Evolutionary conservation across 2,329 filamentous ascomycete species (phyloP).

Genomic region (Phialemoniopsis sp.): DNA sequence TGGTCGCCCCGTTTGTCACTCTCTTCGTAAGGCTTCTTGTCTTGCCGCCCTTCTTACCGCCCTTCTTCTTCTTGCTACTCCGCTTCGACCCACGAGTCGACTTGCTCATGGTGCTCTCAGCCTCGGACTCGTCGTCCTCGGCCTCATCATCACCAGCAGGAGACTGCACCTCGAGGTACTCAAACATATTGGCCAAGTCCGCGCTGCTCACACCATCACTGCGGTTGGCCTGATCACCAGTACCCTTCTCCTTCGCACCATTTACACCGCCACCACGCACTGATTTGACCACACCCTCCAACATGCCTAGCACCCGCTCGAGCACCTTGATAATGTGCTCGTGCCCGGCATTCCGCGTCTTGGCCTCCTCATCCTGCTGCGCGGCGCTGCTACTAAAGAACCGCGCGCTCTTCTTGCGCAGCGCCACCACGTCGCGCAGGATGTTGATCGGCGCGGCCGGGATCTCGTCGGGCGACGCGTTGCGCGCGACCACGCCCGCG

Average conservation of each 20-base stretch:
- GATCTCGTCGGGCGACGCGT: constrained; percentile 15
- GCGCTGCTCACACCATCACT: constrained; percentile 7
- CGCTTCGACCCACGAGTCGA: neutral
- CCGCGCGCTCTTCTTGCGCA: constrained; percentile 18
- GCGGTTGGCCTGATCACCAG: constrained; percentile 1
- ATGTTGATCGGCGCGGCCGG: constrained; percentile 16
- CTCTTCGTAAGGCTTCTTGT: constrained; percentile 7
- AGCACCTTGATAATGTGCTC: constrained; percentile 20
- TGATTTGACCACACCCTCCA: constrained; percentile 13
- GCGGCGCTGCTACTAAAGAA: constrained; percentile 14
- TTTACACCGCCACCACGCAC: neutral
- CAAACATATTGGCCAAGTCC: constrained; percentile 20
- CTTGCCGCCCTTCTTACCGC: constrained; percentile 6
- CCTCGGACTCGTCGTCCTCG: constrained; percentile 5
- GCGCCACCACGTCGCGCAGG: constrained; percentile 17
- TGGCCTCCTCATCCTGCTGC: constrained; percentile 11
- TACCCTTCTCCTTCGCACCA: neutral
- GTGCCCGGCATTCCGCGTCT: constrained; percentile 15
- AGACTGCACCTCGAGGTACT: constrained; percentile 15
- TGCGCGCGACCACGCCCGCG: constrained; percentile 12
- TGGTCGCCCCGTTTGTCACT: neutral
- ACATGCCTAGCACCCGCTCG: constrained; percentile 15
- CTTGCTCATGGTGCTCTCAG: neutral
- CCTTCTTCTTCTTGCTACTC: constrained; percentile 9
- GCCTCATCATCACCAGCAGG: constrained; percentile 8